phyloP scores from a whole-genome alignment of 1,139 yeast genomes.

The Zygosaccharomyces sapae region DNA sequence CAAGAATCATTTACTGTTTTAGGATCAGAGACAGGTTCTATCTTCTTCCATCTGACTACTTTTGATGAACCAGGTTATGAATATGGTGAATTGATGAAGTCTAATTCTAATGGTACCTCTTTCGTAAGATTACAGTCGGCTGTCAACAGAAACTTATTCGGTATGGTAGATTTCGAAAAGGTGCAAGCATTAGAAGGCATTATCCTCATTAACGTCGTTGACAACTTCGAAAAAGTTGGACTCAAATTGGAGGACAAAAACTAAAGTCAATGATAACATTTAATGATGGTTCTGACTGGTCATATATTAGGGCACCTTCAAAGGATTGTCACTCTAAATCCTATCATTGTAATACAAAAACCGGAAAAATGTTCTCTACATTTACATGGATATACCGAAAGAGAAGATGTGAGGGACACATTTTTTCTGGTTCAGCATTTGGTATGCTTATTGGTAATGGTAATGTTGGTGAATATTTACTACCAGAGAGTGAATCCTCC shows the following conservation, averaged over 20 bases:
- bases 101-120: constrained; percentile 91
- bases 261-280: constrained; percentile 73
- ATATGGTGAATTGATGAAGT: constrained; percentile 76
- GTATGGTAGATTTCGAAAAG: constrained; percentile 86
- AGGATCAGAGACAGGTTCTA: constrained; percentile 68
- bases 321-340: constrained; percentile 58
- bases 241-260: constrained; percentile 40
- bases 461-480: constrained; percentile 69
- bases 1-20: constrained; percentile 83
- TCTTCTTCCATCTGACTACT: constrained; percentile 81
- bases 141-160: constrained; percentile 69
- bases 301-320: constrained; percentile 60
- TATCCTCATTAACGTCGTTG: constrained; percentile 65
- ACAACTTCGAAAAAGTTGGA: constrained; percentile 40
- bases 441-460: constrained; percentile 88
- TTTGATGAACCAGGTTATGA: constrained; percentile 49
- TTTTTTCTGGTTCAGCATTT: constrained; percentile 81
- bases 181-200: constrained; percentile 88
- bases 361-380: constrained; percentile 69
- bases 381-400: constrained; percentile 87
- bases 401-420: constrained; percentile 78
- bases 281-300: constrained; percentile 93
- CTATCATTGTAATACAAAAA: constrained; percentile 52
- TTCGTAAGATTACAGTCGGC: constrained; percentile 64
- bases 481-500: constrained; percentile 49